Conservation (phyloP, 352 stramenopile genomes). For the Phytopythium montanum region DNA sequence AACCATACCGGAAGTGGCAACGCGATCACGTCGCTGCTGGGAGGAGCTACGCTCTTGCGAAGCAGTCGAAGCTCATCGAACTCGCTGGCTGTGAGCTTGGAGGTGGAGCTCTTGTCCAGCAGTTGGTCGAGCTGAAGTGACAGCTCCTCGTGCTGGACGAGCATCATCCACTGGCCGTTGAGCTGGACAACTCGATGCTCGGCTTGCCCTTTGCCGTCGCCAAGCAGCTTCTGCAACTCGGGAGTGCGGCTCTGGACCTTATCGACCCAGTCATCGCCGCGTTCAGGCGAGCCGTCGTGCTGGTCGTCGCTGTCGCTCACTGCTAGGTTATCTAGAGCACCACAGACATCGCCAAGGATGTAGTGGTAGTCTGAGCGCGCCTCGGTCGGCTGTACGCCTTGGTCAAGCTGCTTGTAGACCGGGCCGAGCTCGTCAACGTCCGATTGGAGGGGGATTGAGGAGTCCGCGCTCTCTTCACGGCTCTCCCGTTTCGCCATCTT, state of each 20-base stretch:
- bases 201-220: not conserved
- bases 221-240: not conserved
- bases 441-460: not conserved
- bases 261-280: not conserved
- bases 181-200: not conserved
- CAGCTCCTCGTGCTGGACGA: not conserved
- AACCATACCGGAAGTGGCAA: not conserved
- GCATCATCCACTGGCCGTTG: not conserved
- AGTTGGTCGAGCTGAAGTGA: not conserved
- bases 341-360: not conserved
- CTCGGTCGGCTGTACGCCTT: not conserved
- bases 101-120: not conserved
- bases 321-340: not conserved
- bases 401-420: not conserved
- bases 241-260: not conserved
- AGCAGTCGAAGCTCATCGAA: not conserved
- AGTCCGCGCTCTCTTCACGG: not conserved
- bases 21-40: not conserved
- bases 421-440: not conserved
- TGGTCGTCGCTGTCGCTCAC: not conserved
- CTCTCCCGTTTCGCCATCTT: not conserved
- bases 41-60: not conserved
- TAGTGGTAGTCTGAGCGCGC: not conserved
- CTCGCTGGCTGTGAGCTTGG: not conserved
- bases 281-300: not conserved